These are phyloP conservation scores for Xylona heveae DNA, from an alignment of 495 filamentous ascomycete genomes.

Conservation along the genomic window DNA sequence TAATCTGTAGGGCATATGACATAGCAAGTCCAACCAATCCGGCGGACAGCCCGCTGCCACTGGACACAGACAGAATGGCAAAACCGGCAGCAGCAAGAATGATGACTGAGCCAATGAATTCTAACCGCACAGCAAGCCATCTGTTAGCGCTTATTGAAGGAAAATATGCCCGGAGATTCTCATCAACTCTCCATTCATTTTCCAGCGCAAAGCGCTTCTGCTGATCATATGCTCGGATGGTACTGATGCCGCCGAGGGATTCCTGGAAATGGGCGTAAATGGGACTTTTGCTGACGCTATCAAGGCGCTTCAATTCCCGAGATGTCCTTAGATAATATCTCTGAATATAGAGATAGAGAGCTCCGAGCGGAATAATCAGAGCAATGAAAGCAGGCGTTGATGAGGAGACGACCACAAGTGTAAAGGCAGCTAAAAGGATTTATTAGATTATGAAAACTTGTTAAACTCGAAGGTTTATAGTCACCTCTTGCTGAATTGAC, in stretches of 20 bases:
- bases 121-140: conserved; percentile 88
- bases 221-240: conserved; percentile 92
- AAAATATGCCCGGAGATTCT: conserved; percentile 82
- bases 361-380: conserved; percentile 60
- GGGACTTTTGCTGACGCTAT: conserved; percentile 85
- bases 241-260: conserved; percentile 80
- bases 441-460: no score
- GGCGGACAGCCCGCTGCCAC: conserved; percentile 39
- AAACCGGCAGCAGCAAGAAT: conserved; percentile 76
- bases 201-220: conserved; percentile 71
- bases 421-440: no score
- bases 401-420: conserved; percentile 61
- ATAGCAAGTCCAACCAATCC: conserved; percentile 86
- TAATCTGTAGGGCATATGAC: conserved; percentile 95
- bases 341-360: conserved; percentile 81
- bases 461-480: no score
- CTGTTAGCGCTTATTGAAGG: conserved; percentile 90
- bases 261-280: conserved; percentile 99
- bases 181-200: conserved; percentile 96
- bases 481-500: no score
- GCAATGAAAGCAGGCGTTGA: conserved; percentile 64
- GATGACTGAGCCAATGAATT: conserved; percentile 90
- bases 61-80: conserved; percentile 59
- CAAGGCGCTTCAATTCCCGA: conserved; percentile 84
- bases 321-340: conserved; percentile 94